A percentile compares a stretch with the other conserved stretches of the same genome.
These are phyloP conservation scores for Rhynchospora breviuscula DNA, from an alignment of 176 grass and related monocot genomes.

Conservation along the genomic window DNA sequence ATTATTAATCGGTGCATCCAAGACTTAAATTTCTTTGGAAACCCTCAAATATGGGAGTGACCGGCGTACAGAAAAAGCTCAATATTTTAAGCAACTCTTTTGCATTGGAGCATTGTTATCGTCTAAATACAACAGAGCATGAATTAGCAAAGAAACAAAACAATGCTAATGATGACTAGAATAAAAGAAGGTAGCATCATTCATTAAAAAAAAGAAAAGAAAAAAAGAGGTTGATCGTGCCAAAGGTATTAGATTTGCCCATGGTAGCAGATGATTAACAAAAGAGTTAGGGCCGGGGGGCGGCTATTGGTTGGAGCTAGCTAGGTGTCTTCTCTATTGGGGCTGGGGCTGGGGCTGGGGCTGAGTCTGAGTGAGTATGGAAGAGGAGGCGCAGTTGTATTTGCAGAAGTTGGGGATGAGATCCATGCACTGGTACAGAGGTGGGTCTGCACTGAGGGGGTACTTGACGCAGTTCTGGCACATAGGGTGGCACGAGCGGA, in stretches of 20 bases:
- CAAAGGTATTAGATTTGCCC: conserved; percentile 24
- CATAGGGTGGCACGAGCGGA: conserved; percentile 60
- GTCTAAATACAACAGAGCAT: not conserved
- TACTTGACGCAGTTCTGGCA: conserved; percentile 69
- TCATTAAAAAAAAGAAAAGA: not conserved
- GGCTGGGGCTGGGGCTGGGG: no score
- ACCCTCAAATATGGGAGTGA: no score
- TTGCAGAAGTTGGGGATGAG: conserved; percentile 46
- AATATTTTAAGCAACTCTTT: no score
- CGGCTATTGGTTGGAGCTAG: no score
- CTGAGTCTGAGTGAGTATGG: no score
- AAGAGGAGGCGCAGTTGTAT: conserved; percentile 30
- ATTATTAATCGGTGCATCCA: no score
- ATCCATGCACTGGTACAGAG: conserved; percentile 79
- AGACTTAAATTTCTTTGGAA: no score
- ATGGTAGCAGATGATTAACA: not conserved
- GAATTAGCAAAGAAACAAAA: not conserved
- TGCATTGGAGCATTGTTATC: no score
- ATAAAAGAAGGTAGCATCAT: conserved; percentile 5
- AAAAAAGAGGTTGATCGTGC: not conserved
- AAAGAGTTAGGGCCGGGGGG: no score
- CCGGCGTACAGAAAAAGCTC: no score
- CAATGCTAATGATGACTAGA: not conserved
- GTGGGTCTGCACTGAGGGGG: conserved; percentile 43
- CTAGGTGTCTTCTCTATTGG: no score